phyloP scores from a whole-genome alignment of 108 stramenopile species.

The Halocafeteria seosinensis region DNA sequence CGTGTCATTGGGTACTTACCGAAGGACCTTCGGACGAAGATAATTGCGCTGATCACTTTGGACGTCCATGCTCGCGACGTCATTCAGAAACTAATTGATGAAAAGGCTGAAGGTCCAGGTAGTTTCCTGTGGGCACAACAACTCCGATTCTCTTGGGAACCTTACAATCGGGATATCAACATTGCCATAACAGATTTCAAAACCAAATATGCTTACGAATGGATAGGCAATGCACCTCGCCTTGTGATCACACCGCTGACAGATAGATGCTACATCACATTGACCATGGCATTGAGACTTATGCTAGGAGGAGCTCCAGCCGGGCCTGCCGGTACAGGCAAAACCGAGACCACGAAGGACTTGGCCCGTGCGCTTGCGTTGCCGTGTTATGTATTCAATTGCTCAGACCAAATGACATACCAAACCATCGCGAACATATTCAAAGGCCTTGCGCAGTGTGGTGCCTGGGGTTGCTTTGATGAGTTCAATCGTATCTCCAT shows the following conservation, averaged over 20 bases:
- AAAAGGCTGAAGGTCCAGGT: constrained; percentile 59
- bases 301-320: constrained; percentile 74
- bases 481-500: constrained; percentile 78
- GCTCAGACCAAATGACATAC: constrained; percentile 81
- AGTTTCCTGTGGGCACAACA: constrained; percentile 73
- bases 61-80: constrained; percentile 76
- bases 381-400: constrained; percentile 77
- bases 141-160: constrained; percentile 60
- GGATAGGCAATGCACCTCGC: constrained; percentile 68
- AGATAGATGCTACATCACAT: constrained; percentile 73
- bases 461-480: constrained; percentile 78
- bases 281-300: constrained; percentile 69
- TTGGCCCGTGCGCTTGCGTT: constrained; percentile 62
- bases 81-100: constrained; percentile 53
- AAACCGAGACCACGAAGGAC: constrained; percentile 74
- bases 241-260: constrained; percentile 73
- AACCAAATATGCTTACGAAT: constrained; percentile 77
- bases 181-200: constrained; percentile 64
- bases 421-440: constrained; percentile 75
- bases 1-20: constrained; percentile 58
- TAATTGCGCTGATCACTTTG: constrained; percentile 73
- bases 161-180: constrained; percentile 53
- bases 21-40: constrained; percentile 54
- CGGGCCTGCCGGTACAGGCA: constrained; percentile 75
- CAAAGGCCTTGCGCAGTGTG: constrained; percentile 64